Evolutionary conservation across 441 rosid genomes (phyloP).

Genomic region (Omphalea diandra): DNA sequence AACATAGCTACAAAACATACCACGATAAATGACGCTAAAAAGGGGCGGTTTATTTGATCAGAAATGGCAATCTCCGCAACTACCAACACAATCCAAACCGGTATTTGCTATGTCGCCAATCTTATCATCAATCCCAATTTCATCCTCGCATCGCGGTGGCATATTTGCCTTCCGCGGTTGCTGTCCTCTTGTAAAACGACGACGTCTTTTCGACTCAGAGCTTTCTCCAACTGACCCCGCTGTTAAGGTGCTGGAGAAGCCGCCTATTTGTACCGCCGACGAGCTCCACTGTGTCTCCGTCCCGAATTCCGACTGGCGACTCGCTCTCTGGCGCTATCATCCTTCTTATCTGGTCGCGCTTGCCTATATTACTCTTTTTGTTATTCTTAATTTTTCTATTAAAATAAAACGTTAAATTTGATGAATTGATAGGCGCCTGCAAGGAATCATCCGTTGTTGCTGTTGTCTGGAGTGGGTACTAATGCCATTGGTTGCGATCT

Average conservation of each 20-base stretch:
- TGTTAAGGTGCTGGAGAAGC: slow-evolving; percentile 48
- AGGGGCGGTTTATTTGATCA: too few species aligned
- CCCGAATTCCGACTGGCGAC: slow-evolving; percentile 76
- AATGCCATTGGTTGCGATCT: slow-evolving; percentile 97
- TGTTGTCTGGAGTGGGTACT: slow-evolving; percentile 92
- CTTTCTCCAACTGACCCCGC: slow-evolving; percentile 44
- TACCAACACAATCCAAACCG: slow-evolving; percentile 38
- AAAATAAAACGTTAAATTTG: not conserved
- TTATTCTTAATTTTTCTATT: not conserved
- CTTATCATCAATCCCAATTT: slow-evolving; percentile 23
- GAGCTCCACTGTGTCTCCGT: slow-evolving; percentile 82
- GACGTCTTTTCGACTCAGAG: slow-evolving; percentile 32
- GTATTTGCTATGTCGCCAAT: slow-evolving; percentile 50
- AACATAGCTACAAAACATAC: too few species aligned
- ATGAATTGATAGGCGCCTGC: slow-evolving; percentile 52
- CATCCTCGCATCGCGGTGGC: slow-evolving; percentile 19
- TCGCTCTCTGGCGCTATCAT: slow-evolving; percentile 92
- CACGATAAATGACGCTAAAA: too few species aligned
- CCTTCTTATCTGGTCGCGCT: slow-evolving; percentile 67
- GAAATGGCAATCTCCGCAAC: not conserved
- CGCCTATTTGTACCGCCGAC: slow-evolving; percentile 80
- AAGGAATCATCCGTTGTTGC: slow-evolving; percentile 85
- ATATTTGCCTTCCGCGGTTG: slow-evolving; percentile 3
- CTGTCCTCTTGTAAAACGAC: slow-evolving; percentile 3
- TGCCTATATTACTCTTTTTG: not conserved